phyloP scores from a whole-genome alignment of 163 green algal species.

The Scenedesmus sp. region DNA sequence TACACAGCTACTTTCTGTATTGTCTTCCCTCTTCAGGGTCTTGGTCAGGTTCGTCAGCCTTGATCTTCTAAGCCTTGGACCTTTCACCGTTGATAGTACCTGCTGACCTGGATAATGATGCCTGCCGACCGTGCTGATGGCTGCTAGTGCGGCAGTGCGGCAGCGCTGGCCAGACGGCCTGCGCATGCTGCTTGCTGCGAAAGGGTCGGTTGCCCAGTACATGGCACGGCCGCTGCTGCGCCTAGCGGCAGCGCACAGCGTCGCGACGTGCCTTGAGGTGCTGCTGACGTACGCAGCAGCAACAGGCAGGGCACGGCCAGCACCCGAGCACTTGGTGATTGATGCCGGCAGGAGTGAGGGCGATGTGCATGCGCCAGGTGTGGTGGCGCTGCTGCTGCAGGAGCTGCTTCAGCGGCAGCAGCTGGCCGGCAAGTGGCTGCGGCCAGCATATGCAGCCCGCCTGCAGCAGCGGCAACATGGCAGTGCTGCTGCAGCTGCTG shows the following conservation, averaged over 20 bases:
- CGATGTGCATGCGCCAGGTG: neutral
- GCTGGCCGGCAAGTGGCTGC: slow-evolving; percentile 1
- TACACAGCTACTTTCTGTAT: too few species aligned
- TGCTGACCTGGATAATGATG: too few species aligned
- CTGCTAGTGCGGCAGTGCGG: neutral
- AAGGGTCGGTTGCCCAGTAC: neutral
- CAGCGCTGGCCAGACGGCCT: neutral
- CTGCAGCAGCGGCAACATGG: neutral
- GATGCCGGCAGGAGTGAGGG: too few species aligned
- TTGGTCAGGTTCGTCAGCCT: too few species aligned
- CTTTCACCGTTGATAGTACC: too few species aligned
- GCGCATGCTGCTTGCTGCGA: neutral
- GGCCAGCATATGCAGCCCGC: neutral
- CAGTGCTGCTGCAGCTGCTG: neutral
- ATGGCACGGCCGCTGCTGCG: neutral
- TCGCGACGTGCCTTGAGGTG: neutral
- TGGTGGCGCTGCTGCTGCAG: neutral
- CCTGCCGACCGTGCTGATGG: neutral
- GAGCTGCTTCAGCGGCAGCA: neutral
- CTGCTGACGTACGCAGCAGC: neutral
- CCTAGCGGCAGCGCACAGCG: neutral
- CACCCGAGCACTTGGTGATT: neutral
- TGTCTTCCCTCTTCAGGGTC: too few species aligned
- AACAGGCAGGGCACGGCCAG: neutral
- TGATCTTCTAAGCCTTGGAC: too few species aligned